Evolutionary conservation across 177 flowering plant genomes (phyloP).

Genomic region (Tripterygium wilfordii): DNA sequence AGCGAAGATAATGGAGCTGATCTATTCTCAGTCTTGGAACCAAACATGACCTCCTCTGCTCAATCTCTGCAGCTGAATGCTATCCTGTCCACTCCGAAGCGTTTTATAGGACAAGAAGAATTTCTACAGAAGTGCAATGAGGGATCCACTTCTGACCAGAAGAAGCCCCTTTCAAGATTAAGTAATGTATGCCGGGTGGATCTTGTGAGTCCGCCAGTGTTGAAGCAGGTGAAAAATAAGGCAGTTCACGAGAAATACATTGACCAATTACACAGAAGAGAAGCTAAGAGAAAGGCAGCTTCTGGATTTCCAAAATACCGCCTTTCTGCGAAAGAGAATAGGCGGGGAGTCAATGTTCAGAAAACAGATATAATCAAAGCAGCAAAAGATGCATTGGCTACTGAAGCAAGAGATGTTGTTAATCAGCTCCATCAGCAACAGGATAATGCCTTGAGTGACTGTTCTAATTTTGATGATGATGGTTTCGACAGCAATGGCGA

Average conservation of each 20-base stretch:
- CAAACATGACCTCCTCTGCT: slow-evolving; percentile 22
- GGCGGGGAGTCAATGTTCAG: slow-evolving; percentile 6
- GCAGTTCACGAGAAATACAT: slow-evolving; percentile 85
- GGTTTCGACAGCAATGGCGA: slow-evolving; percentile 12
- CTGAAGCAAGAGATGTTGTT: slow-evolving; percentile 59
- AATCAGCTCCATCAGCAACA: slow-evolving; percentile 35
- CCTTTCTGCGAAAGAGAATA: slow-evolving; percentile 10
- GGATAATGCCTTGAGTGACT: slow-evolving; percentile 12
- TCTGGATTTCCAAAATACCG: slow-evolving; percentile 13
- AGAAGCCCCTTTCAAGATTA: slow-evolving; percentile 39
- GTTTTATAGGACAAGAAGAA: slow-evolving; percentile 8
- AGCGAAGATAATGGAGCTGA: slow-evolving; percentile 41
- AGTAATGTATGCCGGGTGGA: slow-evolving; percentile 12
- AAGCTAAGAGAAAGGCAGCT: slow-evolving; percentile 54
- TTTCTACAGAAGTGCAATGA: slow-evolving; percentile 26
- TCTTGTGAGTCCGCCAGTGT: slow-evolving; percentile 67
- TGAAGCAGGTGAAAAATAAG: slow-evolving; percentile 74
- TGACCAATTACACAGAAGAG: slow-evolving; percentile 68
- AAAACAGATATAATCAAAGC: slow-evolving; percentile 33
- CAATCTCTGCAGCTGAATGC: slow-evolving; percentile 13
- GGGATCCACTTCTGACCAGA: slow-evolving; percentile 24
- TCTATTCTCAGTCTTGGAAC: slow-evolving; percentile 65
- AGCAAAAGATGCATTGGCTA: slow-evolving; percentile 56
- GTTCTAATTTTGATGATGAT: slow-evolving; percentile 35
- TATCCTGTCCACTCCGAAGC: slow-evolving; percentile 37